phyloP scores from a whole-genome alignment of 2,329 filamentous ascomycete genomes.

The Endothia cerciana region DNA sequence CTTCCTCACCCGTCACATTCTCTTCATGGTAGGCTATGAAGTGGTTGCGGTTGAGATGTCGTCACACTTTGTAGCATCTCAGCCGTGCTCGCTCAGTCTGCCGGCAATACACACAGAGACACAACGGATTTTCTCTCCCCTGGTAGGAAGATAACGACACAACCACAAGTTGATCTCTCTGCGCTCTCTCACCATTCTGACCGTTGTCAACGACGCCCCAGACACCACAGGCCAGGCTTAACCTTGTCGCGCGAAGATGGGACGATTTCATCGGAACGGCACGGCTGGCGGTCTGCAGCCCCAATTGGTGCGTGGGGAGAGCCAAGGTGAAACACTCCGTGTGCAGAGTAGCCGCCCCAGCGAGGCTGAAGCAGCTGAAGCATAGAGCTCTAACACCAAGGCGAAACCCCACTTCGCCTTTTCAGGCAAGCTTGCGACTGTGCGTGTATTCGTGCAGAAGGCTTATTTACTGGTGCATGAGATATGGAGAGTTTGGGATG shows the following conservation, averaged over 20 bases:
- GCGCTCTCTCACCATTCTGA: not conserved
- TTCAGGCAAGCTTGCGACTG: constrained; percentile 22
- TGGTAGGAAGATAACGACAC: not conserved
- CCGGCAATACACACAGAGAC: not conserved
- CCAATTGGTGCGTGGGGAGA: not conserved
- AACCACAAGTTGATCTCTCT: not conserved
- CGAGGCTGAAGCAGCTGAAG: not conserved
- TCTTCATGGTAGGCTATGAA: not conserved
- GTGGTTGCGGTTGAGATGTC: not conserved
- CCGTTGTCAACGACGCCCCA: not conserved
- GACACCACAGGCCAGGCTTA: not conserved
- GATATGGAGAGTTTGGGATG: not conserved
- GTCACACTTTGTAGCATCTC: not conserved
- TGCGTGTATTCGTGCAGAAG: constrained; percentile 9
- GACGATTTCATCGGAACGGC: not conserved
- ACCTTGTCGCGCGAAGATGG: not conserved
- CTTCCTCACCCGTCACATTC: not conserved
- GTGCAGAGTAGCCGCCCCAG: constrained; percentile 9
- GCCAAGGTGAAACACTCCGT: constrained; percentile 6
- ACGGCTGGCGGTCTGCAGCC: not conserved
- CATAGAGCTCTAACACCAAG: constrained; percentile 17
- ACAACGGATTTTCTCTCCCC: not conserved
- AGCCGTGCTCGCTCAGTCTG: not conserved
- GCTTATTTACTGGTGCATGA: not conserved
- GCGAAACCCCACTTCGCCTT: constrained; percentile 16